phyloP scores from a whole-genome alignment of 2,329 filamentous ascomycete species.

The Neoscytalidium dimidiatum region DNA sequence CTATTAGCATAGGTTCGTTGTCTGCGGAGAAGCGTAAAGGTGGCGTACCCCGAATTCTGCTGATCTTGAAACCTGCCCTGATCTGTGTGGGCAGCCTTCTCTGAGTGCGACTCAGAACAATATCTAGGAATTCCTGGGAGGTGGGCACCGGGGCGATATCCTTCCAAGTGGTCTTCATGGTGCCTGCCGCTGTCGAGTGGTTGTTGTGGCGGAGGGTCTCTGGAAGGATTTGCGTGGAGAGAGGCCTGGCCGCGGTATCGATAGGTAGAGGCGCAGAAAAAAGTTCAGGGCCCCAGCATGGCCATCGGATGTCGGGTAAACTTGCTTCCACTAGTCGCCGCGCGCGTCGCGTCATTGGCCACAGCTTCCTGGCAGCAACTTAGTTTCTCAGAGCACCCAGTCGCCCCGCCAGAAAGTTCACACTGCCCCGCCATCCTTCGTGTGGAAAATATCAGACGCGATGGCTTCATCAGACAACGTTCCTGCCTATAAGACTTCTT shows the following conservation, averaged over 20 bases:
- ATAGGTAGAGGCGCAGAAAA: conserved; percentile 21
- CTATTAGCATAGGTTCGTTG: conserved; percentile 1
- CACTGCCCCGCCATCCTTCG: neutral
- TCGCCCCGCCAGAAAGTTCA: conserved; percentile 18
- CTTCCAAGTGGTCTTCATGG: conserved; percentile 37
- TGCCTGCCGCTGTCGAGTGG: conserved; percentile 16
- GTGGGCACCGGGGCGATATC: conserved; percentile 87
- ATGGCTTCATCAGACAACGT: conserved; percentile 23
- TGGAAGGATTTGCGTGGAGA: neutral
- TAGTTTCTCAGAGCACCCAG: neutral
- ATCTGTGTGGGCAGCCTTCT: conserved; percentile 81
- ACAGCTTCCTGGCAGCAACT: neutral
- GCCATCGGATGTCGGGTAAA: conserved; percentile 12
- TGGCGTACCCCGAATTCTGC: conserved; percentile 66
- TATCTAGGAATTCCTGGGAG: conserved; percentile 94
- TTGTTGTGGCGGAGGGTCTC: neutral
- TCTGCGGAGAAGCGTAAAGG: conserved; percentile 38
- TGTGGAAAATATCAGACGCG: neutral
- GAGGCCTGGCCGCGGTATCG: conserved; percentile 12
- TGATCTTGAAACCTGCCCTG: conserved; percentile 92
- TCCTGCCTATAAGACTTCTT: conserved; percentile 62
- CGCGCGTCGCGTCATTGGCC: neutral
- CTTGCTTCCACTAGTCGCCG: conserved; percentile 7
- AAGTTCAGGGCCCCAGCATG: conserved; percentile 10
- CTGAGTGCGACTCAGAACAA: conserved; percentile 85